phyloP scores from a whole-genome alignment of 129 eudicot species.

The Flaveria bidentis region DNA sequence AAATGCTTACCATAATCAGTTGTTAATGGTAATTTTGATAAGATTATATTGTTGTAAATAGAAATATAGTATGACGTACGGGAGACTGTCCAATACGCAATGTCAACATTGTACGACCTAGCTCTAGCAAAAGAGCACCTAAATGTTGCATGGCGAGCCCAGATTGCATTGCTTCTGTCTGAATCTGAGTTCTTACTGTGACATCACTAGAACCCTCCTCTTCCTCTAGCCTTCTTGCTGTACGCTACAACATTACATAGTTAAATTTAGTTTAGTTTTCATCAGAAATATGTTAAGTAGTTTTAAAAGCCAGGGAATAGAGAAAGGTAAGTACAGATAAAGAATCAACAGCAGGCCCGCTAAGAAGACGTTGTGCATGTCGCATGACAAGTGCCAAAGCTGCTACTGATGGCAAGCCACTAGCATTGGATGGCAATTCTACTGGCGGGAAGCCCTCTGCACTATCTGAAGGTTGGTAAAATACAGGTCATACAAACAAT shows the following conservation, averaged over 20 bases:
- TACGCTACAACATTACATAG: conserved; percentile 52
- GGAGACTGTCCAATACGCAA: conserved; percentile 79
- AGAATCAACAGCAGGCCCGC: conserved; percentile 56
- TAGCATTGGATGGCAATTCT: conserved; percentile 57
- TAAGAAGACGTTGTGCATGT: conserved; percentile 70
- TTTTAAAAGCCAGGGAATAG: conserved; percentile 4
- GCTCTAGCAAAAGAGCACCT: conserved; percentile 90
- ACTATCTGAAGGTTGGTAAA: conserved; percentile 40
- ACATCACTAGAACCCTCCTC: conserved; percentile 59
- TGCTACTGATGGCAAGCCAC: conserved; percentile 63
- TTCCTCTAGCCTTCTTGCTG: conserved; percentile 66
- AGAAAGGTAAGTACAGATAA: conserved; percentile 58
- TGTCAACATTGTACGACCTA: conserved; percentile 86
- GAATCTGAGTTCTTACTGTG: conserved; percentile 69
- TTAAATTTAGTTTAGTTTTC: neutral
- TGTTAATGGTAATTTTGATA: conserved; percentile 1
- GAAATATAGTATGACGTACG: conserved; percentile 43
- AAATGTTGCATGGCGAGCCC: conserved; percentile 94
- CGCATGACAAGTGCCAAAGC: conserved; percentile 65
- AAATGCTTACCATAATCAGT: conserved; percentile 32
- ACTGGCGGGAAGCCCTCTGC: conserved; percentile 32
- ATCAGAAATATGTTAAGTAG: neutral
- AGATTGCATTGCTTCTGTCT: conserved; percentile 59
- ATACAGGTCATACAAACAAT: neutral
- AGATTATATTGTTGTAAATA: neutral